These are phyloP conservation scores for Lojkania enalia DNA, from an alignment of 2,329 filamentous ascomycete genomes.

Conservation along the genomic window DNA sequence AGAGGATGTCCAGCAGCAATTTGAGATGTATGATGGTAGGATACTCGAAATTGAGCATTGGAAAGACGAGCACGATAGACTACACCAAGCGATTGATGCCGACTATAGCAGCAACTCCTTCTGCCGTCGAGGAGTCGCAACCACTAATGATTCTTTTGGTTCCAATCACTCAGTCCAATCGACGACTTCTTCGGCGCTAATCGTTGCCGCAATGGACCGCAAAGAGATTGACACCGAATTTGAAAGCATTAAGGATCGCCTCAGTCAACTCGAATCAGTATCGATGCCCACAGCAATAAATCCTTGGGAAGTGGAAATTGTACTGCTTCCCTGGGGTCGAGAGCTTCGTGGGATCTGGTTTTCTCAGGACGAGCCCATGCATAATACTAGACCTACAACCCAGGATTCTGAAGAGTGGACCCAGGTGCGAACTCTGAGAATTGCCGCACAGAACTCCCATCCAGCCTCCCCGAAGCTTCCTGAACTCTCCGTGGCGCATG, in stretches of 20 bases:
- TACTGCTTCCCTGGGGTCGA: slow-evolving; percentile 70
- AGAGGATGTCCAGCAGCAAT: slow-evolving; percentile 69
- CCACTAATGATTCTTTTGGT: slow-evolving; percentile 45
- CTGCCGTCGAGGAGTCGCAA: slow-evolving; percentile 34
- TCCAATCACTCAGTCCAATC: slow-evolving; percentile 45
- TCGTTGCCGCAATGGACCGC: slow-evolving; percentile 40
- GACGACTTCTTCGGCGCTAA: slow-evolving; percentile 43
- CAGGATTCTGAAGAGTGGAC: slow-evolving; percentile 54
- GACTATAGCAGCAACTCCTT: slow-evolving; percentile 31
- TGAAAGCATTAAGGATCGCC: slow-evolving; percentile 52
- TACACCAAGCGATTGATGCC: slow-evolving; percentile 36
- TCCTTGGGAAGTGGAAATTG: slow-evolving; percentile 76
- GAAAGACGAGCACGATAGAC: slow-evolving; percentile 46
- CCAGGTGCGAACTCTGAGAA: slow-evolving; percentile 33
- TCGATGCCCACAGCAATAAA: slow-evolving; percentile 62
- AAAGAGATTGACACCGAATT: slow-evolving; percentile 50
- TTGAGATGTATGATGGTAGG: slow-evolving; percentile 68
- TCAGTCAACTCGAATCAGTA: slow-evolving; percentile 60
- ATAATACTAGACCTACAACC: slow-evolving; percentile 40
- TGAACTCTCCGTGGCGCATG: slow-evolving; percentile 28
- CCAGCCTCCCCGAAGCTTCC: slow-evolving; percentile 1
- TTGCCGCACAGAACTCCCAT: slow-evolving; percentile 2
- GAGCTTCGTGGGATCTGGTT: slow-evolving; percentile 60
- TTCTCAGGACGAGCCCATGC: slow-evolving; percentile 46
- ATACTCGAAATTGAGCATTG: slow-evolving; percentile 69